phyloP scores from a whole-genome alignment of 805 yeast species.

The Cyberlindnera galapagoensis region DNA sequence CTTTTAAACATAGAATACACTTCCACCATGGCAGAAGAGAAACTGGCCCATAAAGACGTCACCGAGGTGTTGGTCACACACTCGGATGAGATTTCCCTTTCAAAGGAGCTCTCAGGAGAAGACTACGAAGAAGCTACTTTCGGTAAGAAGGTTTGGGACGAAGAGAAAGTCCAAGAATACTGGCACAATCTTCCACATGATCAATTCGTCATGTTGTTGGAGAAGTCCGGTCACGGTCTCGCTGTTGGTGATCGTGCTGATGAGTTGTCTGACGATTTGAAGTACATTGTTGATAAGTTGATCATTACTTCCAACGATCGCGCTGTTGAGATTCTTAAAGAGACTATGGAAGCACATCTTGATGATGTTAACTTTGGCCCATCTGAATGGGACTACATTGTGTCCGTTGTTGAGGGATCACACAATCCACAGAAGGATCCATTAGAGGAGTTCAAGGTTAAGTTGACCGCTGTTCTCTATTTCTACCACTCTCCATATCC shows the following conservation, averaged over 20 bases:
- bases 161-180: slow-evolving; percentile 6
- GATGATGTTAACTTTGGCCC: slow-evolving; percentile 43
- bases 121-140: not conserved
- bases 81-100: too few species aligned
- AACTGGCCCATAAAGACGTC: too few species aligned
- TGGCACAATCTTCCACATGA: slow-evolving; percentile 6
- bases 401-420: slow-evolving; percentile 2
- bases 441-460: slow-evolving; percentile 20
- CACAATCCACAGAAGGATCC: slow-evolving; percentile 3
- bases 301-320: slow-evolving; percentile 23
- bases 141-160: slow-evolving; percentile 7
- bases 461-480: slow-evolving; percentile 27
- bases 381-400: slow-evolving; percentile 14
- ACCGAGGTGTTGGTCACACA: too few species aligned
- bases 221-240: slow-evolving; percentile 15
- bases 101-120: too few species aligned
- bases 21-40: too few species aligned
- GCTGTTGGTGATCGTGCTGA: slow-evolving; percentile 7
- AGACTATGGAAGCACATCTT: slow-evolving; percentile 34
- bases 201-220: slow-evolving; percentile 5
- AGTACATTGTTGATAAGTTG: slow-evolving; percentile 10
- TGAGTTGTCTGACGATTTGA: slow-evolving; percentile 10
- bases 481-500: slow-evolving; percentile 49
- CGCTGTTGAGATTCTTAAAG: slow-evolving; percentile 23
- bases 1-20: too few species aligned